Base-by-base conservation (phyloP, 2,329 filamentous ascomycete species). In the Neonectria punicea region DNA sequence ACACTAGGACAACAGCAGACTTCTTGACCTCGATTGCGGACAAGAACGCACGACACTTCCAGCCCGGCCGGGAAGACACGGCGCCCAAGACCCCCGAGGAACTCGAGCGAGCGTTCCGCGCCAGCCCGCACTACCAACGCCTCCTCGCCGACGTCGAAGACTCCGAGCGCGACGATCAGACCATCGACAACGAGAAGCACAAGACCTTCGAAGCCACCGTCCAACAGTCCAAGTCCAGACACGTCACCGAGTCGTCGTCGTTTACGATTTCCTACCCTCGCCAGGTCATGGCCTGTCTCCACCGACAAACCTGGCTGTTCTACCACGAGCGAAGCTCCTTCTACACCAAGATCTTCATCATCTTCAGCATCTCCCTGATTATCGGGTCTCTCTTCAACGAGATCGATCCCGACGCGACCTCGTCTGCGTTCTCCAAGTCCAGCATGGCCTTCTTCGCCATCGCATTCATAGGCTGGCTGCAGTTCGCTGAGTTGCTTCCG, bases 11-110 rank as follows among this genome's bases (percentile, higher is more conserved):
- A 3, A 66, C 60, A 13, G 55, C 63, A 28, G 92, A 94, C 77
- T 93, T 93, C 78, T 78, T 93, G 39, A 93, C 91, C 0, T 91
- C 89, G 10, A 87, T 93, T 73, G 92, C 88, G 5, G 92, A 93
- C 74, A 87, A 89, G 1, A 86, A 84, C 13, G 91, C 93, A 70
- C 86, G 92, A 46, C 82, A 85, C 10, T 92, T 93, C 77, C 85
- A 89, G 36, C 79, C 84, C 1, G 90, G 89, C 1, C 88, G 82
- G 51, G 87, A 93, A 73, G 81, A 83, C 6, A 86, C 83, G n/a
- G 85, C 88, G 1, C 92, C 91, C 0, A 90, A 89, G 77, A 92
- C 89, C 0, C 80, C 91, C 0, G 86, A 87, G 67, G 91, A 92
- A 53, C 83, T 93, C 65, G 89, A 83, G 65, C 82, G 81, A 13